These are phyloP conservation scores for Colletotrichum sp. DNA, from an alignment of 2,329 filamentous ascomycete species.

Conservation along the genomic window DNA sequence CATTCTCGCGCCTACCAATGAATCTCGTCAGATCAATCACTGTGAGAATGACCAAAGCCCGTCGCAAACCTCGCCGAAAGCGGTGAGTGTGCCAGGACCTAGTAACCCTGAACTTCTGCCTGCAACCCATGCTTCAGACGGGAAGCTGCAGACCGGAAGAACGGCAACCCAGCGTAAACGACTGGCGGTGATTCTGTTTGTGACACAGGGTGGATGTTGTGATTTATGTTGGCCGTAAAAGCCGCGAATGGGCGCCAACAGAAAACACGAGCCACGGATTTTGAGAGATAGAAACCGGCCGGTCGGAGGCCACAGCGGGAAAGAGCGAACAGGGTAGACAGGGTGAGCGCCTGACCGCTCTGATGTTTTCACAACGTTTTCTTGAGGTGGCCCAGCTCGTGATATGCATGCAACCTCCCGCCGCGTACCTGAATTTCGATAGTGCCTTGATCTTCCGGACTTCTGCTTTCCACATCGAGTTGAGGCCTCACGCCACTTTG, in stretches of 20 bases:
- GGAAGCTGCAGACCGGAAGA: not conserved
- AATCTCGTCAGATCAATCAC: not conserved
- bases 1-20: not conserved
- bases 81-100: not conserved
- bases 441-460: not conserved
- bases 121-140: not conserved
- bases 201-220: not conserved
- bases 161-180: slow-evolving; percentile 1
- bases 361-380: not conserved
- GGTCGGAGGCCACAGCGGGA: not conserved
- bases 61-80: not conserved
- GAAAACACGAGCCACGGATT: not conserved
- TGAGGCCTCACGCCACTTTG: not conserved
- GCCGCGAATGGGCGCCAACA: not conserved
- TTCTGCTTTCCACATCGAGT: not conserved
- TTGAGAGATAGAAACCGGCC: not conserved
- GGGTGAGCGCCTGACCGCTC: not conserved
- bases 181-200: not conserved
- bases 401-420: not conserved
- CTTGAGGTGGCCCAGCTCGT: not conserved
- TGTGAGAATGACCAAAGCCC: not conserved
- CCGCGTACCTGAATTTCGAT: not conserved
- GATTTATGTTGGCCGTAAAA: not conserved
- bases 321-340: not conserved
- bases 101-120: not conserved